These are phyloP conservation scores for Rhynchosporium secalis DNA, from an alignment of 2,329 filamentous ascomycete genomes.

Conservation along the genomic window DNA sequence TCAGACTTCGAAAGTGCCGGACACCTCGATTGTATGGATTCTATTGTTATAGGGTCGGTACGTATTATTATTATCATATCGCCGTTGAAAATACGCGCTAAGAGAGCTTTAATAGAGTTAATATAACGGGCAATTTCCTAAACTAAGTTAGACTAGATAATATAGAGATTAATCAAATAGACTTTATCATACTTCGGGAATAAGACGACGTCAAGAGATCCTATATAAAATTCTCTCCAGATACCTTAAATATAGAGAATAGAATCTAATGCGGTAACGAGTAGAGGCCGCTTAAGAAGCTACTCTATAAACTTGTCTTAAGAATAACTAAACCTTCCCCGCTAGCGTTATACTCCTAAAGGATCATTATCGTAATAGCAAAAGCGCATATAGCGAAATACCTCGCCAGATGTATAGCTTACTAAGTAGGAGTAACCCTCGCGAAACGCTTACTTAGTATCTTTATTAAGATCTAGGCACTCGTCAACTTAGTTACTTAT, in stretches of 20 bases:
- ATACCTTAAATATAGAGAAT: slow-evolving; percentile 19
- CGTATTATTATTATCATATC: slow-evolving; percentile 16
- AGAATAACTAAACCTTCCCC: slow-evolving; percentile 12
- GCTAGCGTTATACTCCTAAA: slow-evolving; percentile 12
- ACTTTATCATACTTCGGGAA: slow-evolving; percentile 16
- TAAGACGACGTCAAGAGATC: slow-evolving; percentile 19
- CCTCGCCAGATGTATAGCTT: slow-evolving; percentile 18
- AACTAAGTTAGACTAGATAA: slow-evolving; percentile 10
- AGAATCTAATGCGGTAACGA: slow-evolving; percentile 20
- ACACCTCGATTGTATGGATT: slow-evolving; percentile 20
- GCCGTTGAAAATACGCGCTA: slow-evolving; percentile 15
- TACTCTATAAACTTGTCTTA: slow-evolving; percentile 12
- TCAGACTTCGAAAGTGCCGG: slow-evolving; percentile 20
- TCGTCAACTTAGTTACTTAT: slow-evolving; percentile 10
- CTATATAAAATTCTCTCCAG: slow-evolving; percentile 16
- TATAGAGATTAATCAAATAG: neutral
- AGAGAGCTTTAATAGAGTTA: slow-evolving; percentile 5
- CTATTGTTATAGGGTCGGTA: slow-evolving; percentile 15
- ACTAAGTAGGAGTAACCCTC: slow-evolving; percentile 21
- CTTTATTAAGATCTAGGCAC: slow-evolving; percentile 15
- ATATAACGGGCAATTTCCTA: slow-evolving; percentile 23
- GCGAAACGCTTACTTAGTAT: slow-evolving; percentile 17
- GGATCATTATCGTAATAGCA: slow-evolving; percentile 19
- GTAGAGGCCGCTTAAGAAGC: slow-evolving; percentile 16
- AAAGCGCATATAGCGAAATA: slow-evolving; percentile 22